phyloP scores from a whole-genome alignment of 2,329 filamentous ascomycete species.

The Verticillium zaregamsianum region DNA sequence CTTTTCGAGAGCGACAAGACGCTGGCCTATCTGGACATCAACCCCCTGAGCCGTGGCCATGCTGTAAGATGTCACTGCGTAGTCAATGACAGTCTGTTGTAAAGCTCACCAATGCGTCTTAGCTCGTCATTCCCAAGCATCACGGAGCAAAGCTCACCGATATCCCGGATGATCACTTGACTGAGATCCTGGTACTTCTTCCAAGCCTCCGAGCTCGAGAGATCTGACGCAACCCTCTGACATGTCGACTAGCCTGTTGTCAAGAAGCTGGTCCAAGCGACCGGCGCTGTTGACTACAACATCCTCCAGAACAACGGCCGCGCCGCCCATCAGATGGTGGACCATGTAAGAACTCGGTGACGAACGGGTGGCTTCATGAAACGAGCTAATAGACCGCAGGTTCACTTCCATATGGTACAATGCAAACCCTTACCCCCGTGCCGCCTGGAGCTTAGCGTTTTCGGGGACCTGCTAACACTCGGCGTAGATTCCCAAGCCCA shows the following conservation, averaged over 20 bases:
- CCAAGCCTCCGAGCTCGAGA: neutral
- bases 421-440: slow-evolving; percentile 1
- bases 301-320: slow-evolving; percentile 94
- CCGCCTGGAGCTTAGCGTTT: slow-evolving; percentile 3
- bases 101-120: neutral
- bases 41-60: slow-evolving; percentile 82
- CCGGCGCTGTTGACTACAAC: slow-evolving; percentile 79
- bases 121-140: slow-evolving; percentile 95
- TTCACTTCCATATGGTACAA: slow-evolving; percentile 88
- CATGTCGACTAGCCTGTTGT: slow-evolving; percentile 57
- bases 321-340: slow-evolving; percentile 87
- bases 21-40: slow-evolving; percentile 93
- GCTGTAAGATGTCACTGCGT: slow-evolving; percentile 55
- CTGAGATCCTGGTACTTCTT: slow-evolving; percentile 68
- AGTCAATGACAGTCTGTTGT: neutral
- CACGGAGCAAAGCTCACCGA: slow-evolving; percentile 90
- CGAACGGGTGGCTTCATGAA: too few species aligned
- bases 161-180: slow-evolving; percentile 83
- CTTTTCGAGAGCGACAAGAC: slow-evolving; percentile 93
- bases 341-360: slow-evolving; percentile 62
- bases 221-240: neutral
- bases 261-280: slow-evolving; percentile 79
- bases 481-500: slow-evolving; percentile 88
- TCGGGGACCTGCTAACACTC: slow-evolving; percentile 6
- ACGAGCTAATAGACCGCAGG: slow-evolving; percentile 37